These are phyloP conservation scores for Fusarium dlaminii DNA, from an alignment of 2,329 filamentous ascomycete genomes.

Conservation along the genomic window DNA sequence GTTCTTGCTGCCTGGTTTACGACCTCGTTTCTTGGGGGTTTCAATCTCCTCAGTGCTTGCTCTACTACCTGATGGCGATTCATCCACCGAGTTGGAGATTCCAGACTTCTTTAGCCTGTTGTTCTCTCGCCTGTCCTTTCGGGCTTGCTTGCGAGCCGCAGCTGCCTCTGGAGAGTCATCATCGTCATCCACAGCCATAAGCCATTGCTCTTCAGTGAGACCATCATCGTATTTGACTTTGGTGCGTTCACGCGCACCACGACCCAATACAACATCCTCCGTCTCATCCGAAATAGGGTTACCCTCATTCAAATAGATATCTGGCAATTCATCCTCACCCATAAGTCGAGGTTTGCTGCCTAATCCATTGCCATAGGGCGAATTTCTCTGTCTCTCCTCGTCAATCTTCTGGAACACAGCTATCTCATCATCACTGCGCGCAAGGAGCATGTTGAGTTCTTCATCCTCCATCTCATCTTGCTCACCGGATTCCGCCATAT, in stretches of 20 bases:
- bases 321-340: constrained; percentile 86
- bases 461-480: constrained; percentile 99
- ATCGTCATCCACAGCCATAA: constrained; percentile 96
- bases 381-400: constrained; percentile 72
- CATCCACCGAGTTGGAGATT: constrained; percentile 56
- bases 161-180: constrained; percentile 95
- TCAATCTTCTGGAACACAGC: constrained; percentile 84
- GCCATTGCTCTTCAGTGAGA: constrained; percentile 98
- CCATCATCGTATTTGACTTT: constrained; percentile 97
- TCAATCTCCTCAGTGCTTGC: constrained; percentile 85
- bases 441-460: constrained; percentile 93
- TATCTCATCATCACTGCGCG: constrained; percentile 85
- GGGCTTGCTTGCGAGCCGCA: constrained; percentile 86
- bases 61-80: constrained; percentile 80
- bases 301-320: constrained; percentile 91
- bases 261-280: constrained; percentile 79
- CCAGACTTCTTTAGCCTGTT: constrained; percentile 75
- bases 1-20: constrained; percentile 76
- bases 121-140: constrained; percentile 79
- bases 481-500: constrained; percentile 73
- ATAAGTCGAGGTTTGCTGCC: constrained; percentile 82
- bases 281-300: constrained; percentile 82
- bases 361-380: constrained; percentile 74
- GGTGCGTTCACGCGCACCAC: constrained; percentile 93
- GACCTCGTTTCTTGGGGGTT: constrained; percentile 82